Evolutionary conservation across 345 rosid genomes (phyloP), one percentile per base, ranked within the genome.

Genomic region (Eucalyptus pauciflora): DNA sequence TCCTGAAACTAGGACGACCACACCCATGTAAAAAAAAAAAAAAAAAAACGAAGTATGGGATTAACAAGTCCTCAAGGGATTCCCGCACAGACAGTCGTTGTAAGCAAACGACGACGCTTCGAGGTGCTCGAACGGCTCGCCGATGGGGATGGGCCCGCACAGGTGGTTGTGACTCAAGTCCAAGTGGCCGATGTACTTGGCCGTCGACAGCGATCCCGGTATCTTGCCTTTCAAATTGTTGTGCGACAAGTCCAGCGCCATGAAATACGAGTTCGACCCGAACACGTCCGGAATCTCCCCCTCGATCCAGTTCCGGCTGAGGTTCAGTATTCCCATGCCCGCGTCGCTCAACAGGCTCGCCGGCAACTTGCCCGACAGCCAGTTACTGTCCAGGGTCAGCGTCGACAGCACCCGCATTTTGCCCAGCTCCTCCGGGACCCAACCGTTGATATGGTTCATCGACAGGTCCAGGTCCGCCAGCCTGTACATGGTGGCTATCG

Each of bases 111-210:
- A 97, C 31, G 99, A 87, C 50, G 93, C 94, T 86, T 94, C 98
- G 3, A 95, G 93, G 87, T 92, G 96, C 87, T 95, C 98, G 87
- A 97, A 97, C 25, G 99, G 99, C 83, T 93, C 89, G 16, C 99
- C 99, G 4, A 58, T 71, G 13, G 99, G 99, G 81, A 97, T 97
- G 20, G 95, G 79, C 71, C 99, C 99, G 88, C 99, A 97, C 13
- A 97, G 95, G 93, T 90, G 96, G 92, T 97, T 97, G 85, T 96
- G 94, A 91, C 99, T 97, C 87, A 97, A 88, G 91, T 97, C 99
- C 86, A 96, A 79, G 89, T 96, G 99, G 5, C 99, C 99, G 71
- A 97, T 89, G 88, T 90, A 97, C 33, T 89, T 91, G 5, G 96
- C 93, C 86, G 96, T 93, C 13, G 96, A 91, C 37, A 97, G 86